Evolutionary conservation across 495 filamentous ascomycete species (phyloP).

Genomic region (Penicillium cataractarum): DNA sequence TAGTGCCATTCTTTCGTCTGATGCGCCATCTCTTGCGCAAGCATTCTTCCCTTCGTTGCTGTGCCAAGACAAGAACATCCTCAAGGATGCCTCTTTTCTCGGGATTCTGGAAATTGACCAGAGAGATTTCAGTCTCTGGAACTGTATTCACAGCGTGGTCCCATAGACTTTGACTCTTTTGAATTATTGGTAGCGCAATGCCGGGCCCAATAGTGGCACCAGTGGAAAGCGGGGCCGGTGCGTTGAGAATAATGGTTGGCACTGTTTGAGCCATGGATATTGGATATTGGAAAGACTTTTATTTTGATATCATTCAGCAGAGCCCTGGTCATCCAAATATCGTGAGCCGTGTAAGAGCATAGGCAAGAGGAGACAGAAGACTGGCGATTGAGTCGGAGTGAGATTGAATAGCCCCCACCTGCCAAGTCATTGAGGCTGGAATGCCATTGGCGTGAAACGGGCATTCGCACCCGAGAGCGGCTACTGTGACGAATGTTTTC

Average conservation of each 20-base stretch:
- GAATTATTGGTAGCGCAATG: neutral
- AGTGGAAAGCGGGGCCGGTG: neutral
- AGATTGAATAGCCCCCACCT: neutral
- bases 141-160: neutral
- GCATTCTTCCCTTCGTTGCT: neutral
- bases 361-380: neutral
- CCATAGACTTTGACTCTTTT: neutral
- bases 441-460: neutral
- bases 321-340: neutral
- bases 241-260: neutral
- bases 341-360: neutral
- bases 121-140: neutral
- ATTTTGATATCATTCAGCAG: neutral
- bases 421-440: neutral
- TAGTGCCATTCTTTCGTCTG: neutral
- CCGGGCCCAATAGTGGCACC: neutral
- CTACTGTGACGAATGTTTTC: neutral
- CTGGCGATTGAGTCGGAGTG: neutral
- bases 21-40: conserved; percentile 1
- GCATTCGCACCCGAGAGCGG: neutral
- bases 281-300: neutral
- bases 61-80: neutral
- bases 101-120: neutral
- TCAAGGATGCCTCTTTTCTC: neutral
- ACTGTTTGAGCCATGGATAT: neutral